phyloP scores from a whole-genome alignment of 139 green algal genomes.

The Chlamydomonas schloesseri region DNA sequence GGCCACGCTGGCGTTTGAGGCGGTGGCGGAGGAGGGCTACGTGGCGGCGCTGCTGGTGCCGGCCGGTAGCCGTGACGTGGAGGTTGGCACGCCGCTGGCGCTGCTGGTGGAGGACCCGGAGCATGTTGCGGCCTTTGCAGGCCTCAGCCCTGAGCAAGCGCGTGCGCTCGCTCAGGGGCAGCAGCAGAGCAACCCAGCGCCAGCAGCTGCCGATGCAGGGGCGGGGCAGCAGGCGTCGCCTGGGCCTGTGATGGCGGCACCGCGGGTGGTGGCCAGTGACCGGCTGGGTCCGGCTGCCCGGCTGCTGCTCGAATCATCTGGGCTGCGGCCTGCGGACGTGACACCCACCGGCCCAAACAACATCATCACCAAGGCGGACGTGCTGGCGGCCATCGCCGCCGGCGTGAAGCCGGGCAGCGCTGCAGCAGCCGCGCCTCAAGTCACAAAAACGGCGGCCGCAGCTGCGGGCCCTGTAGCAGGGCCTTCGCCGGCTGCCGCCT shows the following conservation, averaged over 20 bases:
- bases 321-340: constrained; percentile 44
- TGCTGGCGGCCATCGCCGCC: constrained; percentile 79
- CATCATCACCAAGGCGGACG: constrained; percentile 93
- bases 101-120: constrained; percentile 90
- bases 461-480: background rate
- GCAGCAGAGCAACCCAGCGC: constrained; percentile 4
- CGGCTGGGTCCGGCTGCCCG: constrained; percentile 80
- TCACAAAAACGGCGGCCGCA: background rate
- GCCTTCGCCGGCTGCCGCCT: background rate
- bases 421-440: background rate
- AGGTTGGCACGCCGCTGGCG: constrained; percentile 80
- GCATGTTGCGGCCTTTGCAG: constrained; percentile 75
- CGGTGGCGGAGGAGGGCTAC: constrained; percentile 80
- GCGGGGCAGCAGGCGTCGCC: background rate
- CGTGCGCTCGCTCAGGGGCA: background rate
- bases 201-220: background rate
- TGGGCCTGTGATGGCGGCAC: background rate
- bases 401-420: constrained; percentile 49
- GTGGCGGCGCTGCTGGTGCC: constrained; percentile 81
- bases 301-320: constrained; percentile 65
- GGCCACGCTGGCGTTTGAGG: constrained; percentile 76
- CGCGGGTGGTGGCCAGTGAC: constrained; percentile 34
- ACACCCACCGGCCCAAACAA: constrained; percentile 77
- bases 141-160: constrained; percentile 52
- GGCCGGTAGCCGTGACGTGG: constrained; percentile 80